Evolutionary conservation across 495 filamentous ascomycete species (phyloP), one percentile per base, ranked within the genome.

Genomic region (Neurospora terricola): DNA sequence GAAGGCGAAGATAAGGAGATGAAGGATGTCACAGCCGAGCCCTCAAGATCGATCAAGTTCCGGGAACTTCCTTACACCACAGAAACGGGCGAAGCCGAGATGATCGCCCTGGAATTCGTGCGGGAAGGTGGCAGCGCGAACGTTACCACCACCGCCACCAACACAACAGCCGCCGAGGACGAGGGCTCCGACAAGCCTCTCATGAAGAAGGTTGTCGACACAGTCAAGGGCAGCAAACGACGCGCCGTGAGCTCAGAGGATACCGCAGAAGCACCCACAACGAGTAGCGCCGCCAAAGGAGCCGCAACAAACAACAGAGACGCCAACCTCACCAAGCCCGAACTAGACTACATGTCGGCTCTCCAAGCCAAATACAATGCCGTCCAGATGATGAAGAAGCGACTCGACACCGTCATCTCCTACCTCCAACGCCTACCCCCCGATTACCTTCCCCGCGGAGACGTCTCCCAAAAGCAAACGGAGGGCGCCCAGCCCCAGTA

Each of bases 41-140:
- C 80, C 73, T 77, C 80, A 11, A 78, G 88, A 69, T 87, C 84
- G 12, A 85, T 97, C 30, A 89, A 88, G 73, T 98, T 98, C 83
- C 88, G 91, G 34, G 92, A 95, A 78, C 80, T 98, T 38, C 90
- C 91, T 21, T 98, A 95, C 80, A 88, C 90, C 0, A 89, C 98
- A 21, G 96, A 99, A 80, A 98, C 94, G 0, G 93, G 92, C 18
- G 94, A 98, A 81, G 92, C 96, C 9, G 96, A 99, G 83, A 98
- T 98, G 94, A 98, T 99, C 76, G 90, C 90, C 45, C 90, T 99
- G 76, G 93, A 98, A 76, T 95, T 93, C 73, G 91, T 99, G 38
- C 94, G 94, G 1, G 88, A 91, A 69, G 91, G 91, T 34, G 93
- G 90, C 36, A 62, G 54, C 23, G 91, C 90, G 1, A 94, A 93